phyloP scores from a whole-genome alignment of 352 stramenopile species.

The Globisporangium apiculatum region DNA sequence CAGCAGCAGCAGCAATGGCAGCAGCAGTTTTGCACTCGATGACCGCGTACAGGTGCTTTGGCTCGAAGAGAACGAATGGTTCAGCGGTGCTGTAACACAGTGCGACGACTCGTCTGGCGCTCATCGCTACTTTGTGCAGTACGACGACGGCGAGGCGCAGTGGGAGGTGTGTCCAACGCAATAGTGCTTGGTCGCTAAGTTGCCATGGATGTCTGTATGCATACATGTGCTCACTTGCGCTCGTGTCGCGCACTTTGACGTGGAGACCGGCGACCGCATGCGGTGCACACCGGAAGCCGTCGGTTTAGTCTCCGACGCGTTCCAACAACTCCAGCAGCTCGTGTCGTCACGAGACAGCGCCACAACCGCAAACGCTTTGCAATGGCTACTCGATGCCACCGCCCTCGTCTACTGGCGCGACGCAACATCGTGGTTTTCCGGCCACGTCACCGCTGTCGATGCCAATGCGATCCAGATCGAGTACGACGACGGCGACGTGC shows the following conservation, averaged over 20 bases:
- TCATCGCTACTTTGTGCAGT: constrained; percentile 25
- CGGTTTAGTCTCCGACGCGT: constrained; percentile 2
- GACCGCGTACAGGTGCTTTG: constrained; percentile 41
- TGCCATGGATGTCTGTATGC: too few relatives aligned
- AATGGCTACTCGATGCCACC: constrained; percentile 8
- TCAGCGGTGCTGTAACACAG: constrained; percentile 20
- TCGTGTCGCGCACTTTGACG: not conserved
- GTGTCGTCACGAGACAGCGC: not conserved
- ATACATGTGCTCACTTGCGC: too few relatives aligned
- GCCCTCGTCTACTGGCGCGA: constrained; percentile 36
- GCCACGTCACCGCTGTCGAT: constrained; percentile 16
- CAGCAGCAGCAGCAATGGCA: not conserved
- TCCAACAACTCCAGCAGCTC: constrained; percentile 30
- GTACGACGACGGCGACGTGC: constrained; percentile 45
- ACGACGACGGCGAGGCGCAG: constrained; percentile 39
- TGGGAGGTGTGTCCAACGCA: constrained; percentile 24
- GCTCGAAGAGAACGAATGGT: constrained; percentile 37
- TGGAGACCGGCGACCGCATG: constrained; percentile 2
- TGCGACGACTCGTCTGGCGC: constrained; percentile 2
- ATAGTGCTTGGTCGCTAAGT: not conserved
- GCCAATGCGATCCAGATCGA: constrained; percentile 19
- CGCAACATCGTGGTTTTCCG: constrained; percentile 33
- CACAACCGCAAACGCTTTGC: not conserved
- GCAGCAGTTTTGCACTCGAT: constrained; percentile 7
- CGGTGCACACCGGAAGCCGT: constrained; percentile 9